These are phyloP conservation scores for Aspergillus novoparasiticus DNA, from an alignment of 2,329 filamentous ascomycete genomes.

Conservation along the genomic window DNA sequence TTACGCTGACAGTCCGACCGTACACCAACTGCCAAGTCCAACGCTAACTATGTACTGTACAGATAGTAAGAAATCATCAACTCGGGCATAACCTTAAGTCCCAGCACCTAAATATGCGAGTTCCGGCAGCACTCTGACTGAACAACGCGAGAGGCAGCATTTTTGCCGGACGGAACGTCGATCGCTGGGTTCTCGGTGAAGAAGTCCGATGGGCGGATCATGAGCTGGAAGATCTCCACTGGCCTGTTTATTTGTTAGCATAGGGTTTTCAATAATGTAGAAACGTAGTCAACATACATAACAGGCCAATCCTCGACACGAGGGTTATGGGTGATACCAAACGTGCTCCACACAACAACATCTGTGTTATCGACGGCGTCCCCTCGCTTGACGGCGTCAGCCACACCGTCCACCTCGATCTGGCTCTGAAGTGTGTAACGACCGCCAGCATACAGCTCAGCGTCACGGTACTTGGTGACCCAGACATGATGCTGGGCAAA, in stretches of 20 bases:
- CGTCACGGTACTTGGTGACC: constrained; percentile 55
- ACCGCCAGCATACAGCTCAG: constrained; percentile 57
- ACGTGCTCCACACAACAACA: constrained; percentile 48
- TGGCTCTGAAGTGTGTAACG: constrained; percentile 58
- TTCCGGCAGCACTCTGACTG: constrained; percentile 36
- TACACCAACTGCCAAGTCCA: neutral
- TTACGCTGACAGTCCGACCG: neutral
- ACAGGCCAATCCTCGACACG: constrained; percentile 49
- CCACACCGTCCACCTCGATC: constrained; percentile 39
- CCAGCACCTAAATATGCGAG: constrained; percentile 28
- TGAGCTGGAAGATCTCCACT: constrained; percentile 41
- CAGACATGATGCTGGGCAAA: constrained; percentile 60
- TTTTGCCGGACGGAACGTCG: constrained; percentile 52
- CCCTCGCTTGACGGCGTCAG: constrained; percentile 36
- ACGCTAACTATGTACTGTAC: neutral
- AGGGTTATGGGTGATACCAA: constrained; percentile 50
- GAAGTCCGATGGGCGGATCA: constrained; percentile 56
- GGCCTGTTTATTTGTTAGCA: constrained; percentile 29
- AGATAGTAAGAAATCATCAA: constrained; percentile 3
- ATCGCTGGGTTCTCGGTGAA: constrained; percentile 57
- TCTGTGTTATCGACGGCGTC: constrained; percentile 42
- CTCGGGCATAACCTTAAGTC: neutral
- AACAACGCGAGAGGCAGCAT: constrained; percentile 34
- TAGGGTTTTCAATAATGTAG: neutral
- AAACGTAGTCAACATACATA: constrained; percentile 32